Evolutionary conservation across 257 asterid species (phyloP), one percentile per base, ranked within the genome.

Genomic region (Ilex aquifolium): DNA sequence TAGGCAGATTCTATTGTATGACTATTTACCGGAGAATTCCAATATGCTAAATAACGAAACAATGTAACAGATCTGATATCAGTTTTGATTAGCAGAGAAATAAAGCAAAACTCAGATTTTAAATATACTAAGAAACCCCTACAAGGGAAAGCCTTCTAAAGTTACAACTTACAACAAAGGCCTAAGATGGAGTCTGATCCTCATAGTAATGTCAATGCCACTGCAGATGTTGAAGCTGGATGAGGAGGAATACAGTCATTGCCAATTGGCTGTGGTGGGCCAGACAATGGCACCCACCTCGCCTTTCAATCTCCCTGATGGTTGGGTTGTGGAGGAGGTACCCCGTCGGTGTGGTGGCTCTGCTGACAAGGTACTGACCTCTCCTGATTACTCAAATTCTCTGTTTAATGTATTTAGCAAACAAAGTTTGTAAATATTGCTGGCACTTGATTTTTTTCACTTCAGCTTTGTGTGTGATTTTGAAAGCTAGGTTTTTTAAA

Each of bases 171-270:
- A 8, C 8, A 36, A 36, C 42, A 36, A 36, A 36, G 42, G 42
- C 42, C 42, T 4, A 36, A 36, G 7, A 36, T 36, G 42, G 42
- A 36, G 42, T 4, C 42, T 36, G 42, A 36, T 21, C 27, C 27
- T 21, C 27, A 21, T 21, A 21, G 27, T 21, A 21, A 21, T 21
- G 27, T 21, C 27, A 21, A 21, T 21, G 27, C 27, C 27, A 21
- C 27, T 65, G 27, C 74, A 84, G 93, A 49, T 77, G 67, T 39
- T 80, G 74, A 71, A 44, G 67, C 65, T 81, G 63, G 68, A 76
- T 61, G 66, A 74, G 27, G 83, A 76, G 40, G 62, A 56, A 57
- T 13, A 53, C 63, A 57, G 61, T 68, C 63, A 51, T 66, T 70
- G 44, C 53, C 62, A 79, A 49, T 49, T 49, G 54, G 54, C 54